A percentile compares a stretch with the other conserved stretches of the same genome.
Evolutionary conservation across 108 stramenopile species (phyloP).

Genomic region (Schizochytrium sp.): DNA sequence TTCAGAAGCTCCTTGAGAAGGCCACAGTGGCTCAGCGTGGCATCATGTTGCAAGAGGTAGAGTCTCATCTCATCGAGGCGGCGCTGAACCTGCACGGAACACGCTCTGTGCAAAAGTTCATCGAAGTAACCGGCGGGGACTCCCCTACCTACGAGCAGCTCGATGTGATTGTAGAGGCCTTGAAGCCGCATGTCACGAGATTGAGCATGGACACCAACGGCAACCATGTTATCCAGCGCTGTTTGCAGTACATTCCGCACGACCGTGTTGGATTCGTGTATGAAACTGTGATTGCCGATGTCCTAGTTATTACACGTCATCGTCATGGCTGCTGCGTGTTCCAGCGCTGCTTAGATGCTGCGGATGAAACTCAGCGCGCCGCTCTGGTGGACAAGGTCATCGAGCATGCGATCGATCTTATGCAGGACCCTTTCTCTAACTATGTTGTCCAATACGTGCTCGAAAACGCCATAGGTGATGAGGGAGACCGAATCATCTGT

Average conservation of each 20-base stretch:
- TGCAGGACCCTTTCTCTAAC: slow-evolving; percentile 96
- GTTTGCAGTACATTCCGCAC: slow-evolving; percentile 89
- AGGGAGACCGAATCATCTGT: slow-evolving; percentile 84
- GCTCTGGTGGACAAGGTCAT: slow-evolving; percentile 89
- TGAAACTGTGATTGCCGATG: slow-evolving; percentile 88
- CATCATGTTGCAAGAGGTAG: slow-evolving; percentile 85
- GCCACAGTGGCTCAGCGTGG: slow-evolving; percentile 86
- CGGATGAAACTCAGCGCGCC: slow-evolving; percentile 83
- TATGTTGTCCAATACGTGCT: slow-evolving; percentile 93
- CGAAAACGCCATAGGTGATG: slow-evolving; percentile 89
- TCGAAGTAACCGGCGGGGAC: slow-evolving; percentile 83
- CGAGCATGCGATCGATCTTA: slow-evolving; percentile 90
- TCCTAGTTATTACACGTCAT: slow-evolving; percentile 93
- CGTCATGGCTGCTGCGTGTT: slow-evolving; percentile 98
- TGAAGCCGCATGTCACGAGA: slow-evolving; percentile 89
- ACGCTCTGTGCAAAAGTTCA: slow-evolving; percentile 94
- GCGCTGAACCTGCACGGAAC: slow-evolving; percentile 96
- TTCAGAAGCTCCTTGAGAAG: slow-evolving; percentile 95
- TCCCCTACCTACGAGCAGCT: slow-evolving; percentile 52
- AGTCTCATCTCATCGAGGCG: slow-evolving; percentile 87
- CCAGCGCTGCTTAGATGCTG: slow-evolving; percentile 94
- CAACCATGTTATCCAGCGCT: slow-evolving; percentile 96
- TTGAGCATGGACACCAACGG: slow-evolving; percentile 97
- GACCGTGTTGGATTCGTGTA: slow-evolving; percentile 91
- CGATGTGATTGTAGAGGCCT: slow-evolving; percentile 81